phyloP scores from a whole-genome alignment of 1,284 basidiomycete species.

The Leccinum solheimii region DNA sequence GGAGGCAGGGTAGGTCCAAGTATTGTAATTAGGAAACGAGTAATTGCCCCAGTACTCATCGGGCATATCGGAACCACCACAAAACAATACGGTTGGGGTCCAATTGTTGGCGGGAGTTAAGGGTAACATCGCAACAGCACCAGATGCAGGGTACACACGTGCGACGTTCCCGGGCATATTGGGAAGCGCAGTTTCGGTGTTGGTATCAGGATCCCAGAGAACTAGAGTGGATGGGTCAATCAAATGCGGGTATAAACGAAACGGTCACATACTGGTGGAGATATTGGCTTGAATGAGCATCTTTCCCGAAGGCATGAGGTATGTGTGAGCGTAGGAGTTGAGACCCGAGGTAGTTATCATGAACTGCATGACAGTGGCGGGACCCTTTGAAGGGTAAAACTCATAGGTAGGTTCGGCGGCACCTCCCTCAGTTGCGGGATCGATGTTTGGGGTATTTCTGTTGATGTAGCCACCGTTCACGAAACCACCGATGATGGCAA shows the following conservation, averaged over 20 bases:
- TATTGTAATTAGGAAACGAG: conserved; percentile 64
- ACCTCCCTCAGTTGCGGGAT: conserved; percentile 63
- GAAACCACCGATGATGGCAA: conserved; percentile 80
- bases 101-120: conserved; percentile 89
- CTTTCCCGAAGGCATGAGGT: conserved; percentile 82
- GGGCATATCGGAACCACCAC: conserved; percentile 81
- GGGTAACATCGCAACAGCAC: conserved; percentile 87
- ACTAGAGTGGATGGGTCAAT: conserved; percentile 40
- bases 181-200: conserved; percentile 61
- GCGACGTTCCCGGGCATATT: conserved; percentile 66
- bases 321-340: conserved; percentile 88
- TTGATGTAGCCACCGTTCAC: conserved; percentile 89
- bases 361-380: conserved; percentile 70
- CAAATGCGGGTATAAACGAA: background rate
- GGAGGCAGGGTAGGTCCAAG: conserved; percentile 65
- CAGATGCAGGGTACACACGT: conserved; percentile 92
- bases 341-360: conserved; percentile 82
- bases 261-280: conserved; percentile 61
- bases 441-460: conserved; percentile 70
- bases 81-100: conserved; percentile 83
- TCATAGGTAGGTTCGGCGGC: conserved; percentile 72
- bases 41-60: conserved; percentile 73
- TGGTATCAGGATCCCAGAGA: conserved; percentile 61
- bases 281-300: conserved; percentile 85
- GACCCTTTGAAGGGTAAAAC: conserved; percentile 75